Evolutionary conservation across 2,329 filamentous ascomycete genomes (phyloP), one percentile per base, ranked within the genome.

Genomic region (Mollisiaceae sp.): DNA sequence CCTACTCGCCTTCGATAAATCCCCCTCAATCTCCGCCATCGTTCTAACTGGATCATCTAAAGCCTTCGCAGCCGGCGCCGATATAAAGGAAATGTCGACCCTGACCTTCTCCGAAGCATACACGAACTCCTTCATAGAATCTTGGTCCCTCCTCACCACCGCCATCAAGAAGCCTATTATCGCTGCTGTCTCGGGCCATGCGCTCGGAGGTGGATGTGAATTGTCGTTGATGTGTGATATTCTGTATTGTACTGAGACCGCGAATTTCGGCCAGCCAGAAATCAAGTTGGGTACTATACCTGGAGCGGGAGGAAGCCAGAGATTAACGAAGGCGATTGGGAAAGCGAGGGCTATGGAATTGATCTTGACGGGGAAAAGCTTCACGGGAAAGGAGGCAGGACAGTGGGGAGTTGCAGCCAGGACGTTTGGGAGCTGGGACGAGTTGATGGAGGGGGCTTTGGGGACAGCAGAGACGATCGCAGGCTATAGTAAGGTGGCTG

Each of bases 31-130:
- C 70, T 86, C 87, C 11, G 90, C 90, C 72, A 92, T 97, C 73
- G 80, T 99, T 65, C 83, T 99, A 65, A 97, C 95, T 0, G 95
- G 95, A 63, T 96, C 91, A 55, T 84, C 93, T 71, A 93, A 90
- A 79, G 94, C 94, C 50, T 99, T 97, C 76, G 94, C 94, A 36
- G 94, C 95, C 54, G 95, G 95, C 60, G 95, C 95, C 67, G 95
- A 99, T 79, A 99, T 99, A 83, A 98, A 98, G 80, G 95, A 99
- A 81, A 99, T 99, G 95, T 91, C 93, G 36, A 89, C 93, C 67
- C 87, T 97, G 45, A 94, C 90, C 63, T 99, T 99, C 81, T 87
- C 91, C 69, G 83, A 90, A 70, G 94, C 95, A 45, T 98, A 97
- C 82, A 91, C 88, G 57, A 88, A 83, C 71, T 92, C 96, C 76